A percentile compares a stretch with the other conserved stretches of the same genome.
phyloP scores from a whole-genome alignment of 2,329 filamentous ascomycete species.

The Xylariaceae sp. region DNA sequence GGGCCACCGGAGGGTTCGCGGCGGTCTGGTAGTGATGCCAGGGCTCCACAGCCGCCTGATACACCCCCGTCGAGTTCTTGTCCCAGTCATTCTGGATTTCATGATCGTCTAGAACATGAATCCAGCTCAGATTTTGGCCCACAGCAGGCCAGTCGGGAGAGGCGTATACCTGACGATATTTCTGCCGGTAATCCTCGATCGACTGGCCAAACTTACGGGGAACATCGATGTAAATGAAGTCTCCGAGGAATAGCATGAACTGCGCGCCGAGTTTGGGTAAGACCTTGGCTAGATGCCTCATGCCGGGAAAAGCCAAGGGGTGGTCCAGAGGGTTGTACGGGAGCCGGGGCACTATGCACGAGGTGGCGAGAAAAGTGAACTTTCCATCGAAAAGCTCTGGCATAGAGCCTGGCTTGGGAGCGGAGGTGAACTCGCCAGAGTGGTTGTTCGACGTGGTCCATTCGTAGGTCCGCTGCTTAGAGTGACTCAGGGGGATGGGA shows the following conservation, averaged over 20 bases:
- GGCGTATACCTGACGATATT: constrained; percentile 93
- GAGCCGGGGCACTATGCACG: constrained; percentile 85
- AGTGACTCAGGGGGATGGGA: constrained; percentile 54
- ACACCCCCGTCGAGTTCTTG: constrained; percentile 71
- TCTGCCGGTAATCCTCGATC: constrained; percentile 71
- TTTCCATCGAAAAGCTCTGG: constrained; percentile 54
- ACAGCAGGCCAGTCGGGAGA: constrained; percentile 83
- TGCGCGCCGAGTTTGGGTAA: constrained; percentile 66
- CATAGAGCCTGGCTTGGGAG: constrained; percentile 61
- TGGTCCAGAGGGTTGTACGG: constrained; percentile 84
- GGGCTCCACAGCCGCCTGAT: constrained; percentile 70
- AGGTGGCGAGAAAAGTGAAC: constrained; percentile 87
- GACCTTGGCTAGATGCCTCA: constrained; percentile 66
- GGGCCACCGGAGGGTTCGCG: constrained; percentile 69
- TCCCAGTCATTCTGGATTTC: constrained; percentile 96
- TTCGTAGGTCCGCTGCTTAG: constrained; percentile 67
- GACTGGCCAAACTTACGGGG: constrained; percentile 68
- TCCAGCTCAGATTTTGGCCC: constrained; percentile 81
- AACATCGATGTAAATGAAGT: constrained; percentile 89
- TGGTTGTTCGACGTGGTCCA: constrained; percentile 85
- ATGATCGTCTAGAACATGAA: constrained; percentile 94
- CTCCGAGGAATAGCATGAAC: constrained; percentile 75
- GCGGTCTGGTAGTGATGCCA: constrained; percentile 81
- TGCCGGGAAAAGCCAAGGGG: constrained; percentile 71
- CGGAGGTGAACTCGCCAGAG: constrained; percentile 71